Conservation (phyloP, 2,329 filamentous ascomycete species). For the Colletotrichum lupini region DNA sequence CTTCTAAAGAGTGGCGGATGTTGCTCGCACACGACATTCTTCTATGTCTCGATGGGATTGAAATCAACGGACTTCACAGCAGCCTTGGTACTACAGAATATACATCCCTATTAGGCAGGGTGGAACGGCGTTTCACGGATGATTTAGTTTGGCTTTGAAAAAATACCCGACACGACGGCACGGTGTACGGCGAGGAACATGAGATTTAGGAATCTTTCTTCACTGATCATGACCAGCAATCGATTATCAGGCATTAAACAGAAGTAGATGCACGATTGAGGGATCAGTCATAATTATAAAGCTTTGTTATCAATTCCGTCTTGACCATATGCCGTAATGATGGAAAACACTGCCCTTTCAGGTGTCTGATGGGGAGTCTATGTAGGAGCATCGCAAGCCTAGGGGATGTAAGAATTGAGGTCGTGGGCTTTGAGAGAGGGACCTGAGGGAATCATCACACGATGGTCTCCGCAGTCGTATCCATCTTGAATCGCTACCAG, state of each 20-base stretch:
- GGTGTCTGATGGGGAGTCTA: neutral
- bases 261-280: constrained; percentile 11
- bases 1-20: constrained; percentile 48
- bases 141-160: constrained; percentile 7
- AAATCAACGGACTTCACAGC: neutral
- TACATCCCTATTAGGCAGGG: neutral
- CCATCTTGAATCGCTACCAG: neutral
- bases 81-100: neutral
- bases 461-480: neutral
- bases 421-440: neutral
- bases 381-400: neutral
- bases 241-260: constrained; percentile 2
- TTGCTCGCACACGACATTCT: neutral
- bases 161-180: constrained; percentile 28
- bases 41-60: neutral
- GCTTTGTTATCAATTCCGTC: neutral
- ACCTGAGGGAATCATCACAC: neutral
- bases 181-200: constrained; percentile 9
- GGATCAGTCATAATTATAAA: constrained; percentile 25
- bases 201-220: constrained; percentile 8
- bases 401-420: neutral
- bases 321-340: neutral
- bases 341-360: neutral
- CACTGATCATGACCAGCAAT: constrained; percentile 5
- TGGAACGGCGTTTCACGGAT: constrained; percentile 16